Percentiles rank a stretch among this genome's conserved stretches.
Evolutionary conservation across 352 stramenopile species (phyloP).

Genomic region (Pythium rhizo-oryzae): DNA sequence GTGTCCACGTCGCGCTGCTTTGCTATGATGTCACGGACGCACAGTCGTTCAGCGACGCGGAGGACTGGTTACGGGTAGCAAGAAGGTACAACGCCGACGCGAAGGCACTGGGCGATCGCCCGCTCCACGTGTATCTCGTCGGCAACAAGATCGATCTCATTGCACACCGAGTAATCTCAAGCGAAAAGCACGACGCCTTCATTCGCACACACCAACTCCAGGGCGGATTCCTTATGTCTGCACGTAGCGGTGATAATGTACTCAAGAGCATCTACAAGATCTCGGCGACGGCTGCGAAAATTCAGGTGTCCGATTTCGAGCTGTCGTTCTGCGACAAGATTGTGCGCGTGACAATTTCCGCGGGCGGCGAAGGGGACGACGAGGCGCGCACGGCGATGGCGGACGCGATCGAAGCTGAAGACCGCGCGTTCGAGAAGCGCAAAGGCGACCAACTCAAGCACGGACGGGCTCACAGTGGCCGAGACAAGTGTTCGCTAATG

Average conservation of each 20-base stretch:
- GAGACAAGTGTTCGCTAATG: constrained; percentile 36
- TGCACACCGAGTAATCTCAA: constrained; percentile 67
- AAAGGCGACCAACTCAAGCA: constrained; percentile 28
- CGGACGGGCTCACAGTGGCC: neutral
- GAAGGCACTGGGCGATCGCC: constrained; percentile 32
- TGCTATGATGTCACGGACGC: constrained; percentile 89
- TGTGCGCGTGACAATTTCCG: constrained; percentile 54
- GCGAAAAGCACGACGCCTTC: constrained; percentile 75
- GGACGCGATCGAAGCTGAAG: constrained; percentile 80
- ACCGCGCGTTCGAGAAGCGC: constrained; percentile 50
- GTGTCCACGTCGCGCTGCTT: constrained; percentile 74
- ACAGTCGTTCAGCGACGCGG: constrained; percentile 78
- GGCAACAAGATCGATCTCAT: constrained; percentile 91
- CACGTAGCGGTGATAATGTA: constrained; percentile 84
- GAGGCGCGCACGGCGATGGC: constrained; percentile 69
- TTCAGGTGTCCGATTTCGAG: constrained; percentile 79
- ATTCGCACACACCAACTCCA: constrained; percentile 60
- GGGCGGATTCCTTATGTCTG: constrained; percentile 82
- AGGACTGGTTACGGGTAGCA: constrained; percentile 76
- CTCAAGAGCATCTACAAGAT: constrained; percentile 81
- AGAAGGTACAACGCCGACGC: constrained; percentile 24
- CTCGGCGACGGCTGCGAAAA: constrained; percentile 61
- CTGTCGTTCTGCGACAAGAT: constrained; percentile 81
- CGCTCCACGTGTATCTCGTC: constrained; percentile 70
- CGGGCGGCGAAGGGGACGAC: constrained; percentile 26